A percentile compares a stretch with the other conserved stretches of the same genome.
phyloP scores from a whole-genome alignment of 768 basidiomycete genomes.

The Calocybe indica region DNA sequence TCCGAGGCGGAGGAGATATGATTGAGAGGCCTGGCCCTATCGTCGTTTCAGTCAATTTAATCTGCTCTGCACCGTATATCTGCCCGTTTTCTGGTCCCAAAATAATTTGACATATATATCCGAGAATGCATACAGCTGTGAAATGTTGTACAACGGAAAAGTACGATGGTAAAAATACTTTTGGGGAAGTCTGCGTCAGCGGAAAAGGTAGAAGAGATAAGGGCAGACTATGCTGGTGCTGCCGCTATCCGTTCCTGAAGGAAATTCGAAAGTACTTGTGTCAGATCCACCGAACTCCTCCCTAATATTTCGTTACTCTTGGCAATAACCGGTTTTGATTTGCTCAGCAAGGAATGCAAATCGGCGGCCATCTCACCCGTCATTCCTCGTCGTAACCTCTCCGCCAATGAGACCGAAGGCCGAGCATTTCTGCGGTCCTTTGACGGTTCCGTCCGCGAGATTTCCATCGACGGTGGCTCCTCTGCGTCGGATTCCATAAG shows the following conservation, averaged over 20 bases:
- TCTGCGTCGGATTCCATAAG: conserved; percentile 38
- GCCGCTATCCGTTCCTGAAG: conserved; percentile 54
- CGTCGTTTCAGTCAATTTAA: no score
- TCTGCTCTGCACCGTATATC: no score
- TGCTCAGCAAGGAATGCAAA: conserved; percentile 58
- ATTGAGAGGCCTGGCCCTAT: no score
- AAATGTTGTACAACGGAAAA: no score
- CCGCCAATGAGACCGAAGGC: conserved; percentile 49
- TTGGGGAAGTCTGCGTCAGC: no score
- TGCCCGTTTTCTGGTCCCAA: no score
- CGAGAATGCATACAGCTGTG: no score
- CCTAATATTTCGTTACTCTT: conserved; percentile 50
- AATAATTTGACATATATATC: no score
- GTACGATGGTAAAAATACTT: no score
- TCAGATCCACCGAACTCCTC: conserved; percentile 47
- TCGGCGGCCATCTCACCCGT: conserved; percentile 77
- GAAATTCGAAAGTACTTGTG: conserved; percentile 55
- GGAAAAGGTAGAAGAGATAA: no score
- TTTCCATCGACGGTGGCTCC: conserved; percentile 34
- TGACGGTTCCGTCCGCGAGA: conserved; percentile 15
- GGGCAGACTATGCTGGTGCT: no score
- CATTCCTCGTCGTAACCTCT: conserved; percentile 68
- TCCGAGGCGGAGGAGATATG: conserved; percentile 34
- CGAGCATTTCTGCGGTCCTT: conserved; percentile 34
- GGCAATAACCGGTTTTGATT: conserved; percentile 55